Conservation (phyloP, 805 yeast genomes). For the Candida glaebosa region DNA sequence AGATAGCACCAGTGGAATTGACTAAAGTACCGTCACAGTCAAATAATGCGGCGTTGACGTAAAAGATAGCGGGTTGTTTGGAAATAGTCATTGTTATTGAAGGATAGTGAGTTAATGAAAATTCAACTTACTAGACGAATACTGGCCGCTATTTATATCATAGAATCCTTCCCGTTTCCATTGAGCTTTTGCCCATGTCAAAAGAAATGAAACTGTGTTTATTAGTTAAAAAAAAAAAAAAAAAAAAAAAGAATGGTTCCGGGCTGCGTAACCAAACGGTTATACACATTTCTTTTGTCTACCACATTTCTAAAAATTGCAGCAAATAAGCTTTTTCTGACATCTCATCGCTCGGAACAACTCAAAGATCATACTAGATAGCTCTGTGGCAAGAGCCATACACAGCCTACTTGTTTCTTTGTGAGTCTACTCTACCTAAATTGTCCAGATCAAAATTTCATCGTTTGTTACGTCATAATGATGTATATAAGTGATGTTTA, state of each 20-base stretch:
- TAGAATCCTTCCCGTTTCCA: background rate
- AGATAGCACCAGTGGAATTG: constrained; percentile 78
- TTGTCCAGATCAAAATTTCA: background rate
- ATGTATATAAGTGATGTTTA: background rate
- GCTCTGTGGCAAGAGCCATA: too few relatives aligned
- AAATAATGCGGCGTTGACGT: constrained; percentile 54
- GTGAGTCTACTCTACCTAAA: too few relatives aligned
- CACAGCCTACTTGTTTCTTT: too few relatives aligned
- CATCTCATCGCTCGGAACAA: too few relatives aligned
- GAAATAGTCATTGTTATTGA: constrained; percentile 25
- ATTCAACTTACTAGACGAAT: too few relatives aligned
- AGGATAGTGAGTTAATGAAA: too few relatives aligned
- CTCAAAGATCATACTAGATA: too few relatives aligned
- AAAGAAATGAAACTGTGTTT: background rate
- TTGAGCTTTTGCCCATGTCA: background rate
- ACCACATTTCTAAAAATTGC: background rate
- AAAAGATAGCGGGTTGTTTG: constrained; percentile 42
- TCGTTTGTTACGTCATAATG: background rate
- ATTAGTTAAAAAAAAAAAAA: background rate
- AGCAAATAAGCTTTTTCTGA: background rate
- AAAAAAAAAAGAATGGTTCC: too few relatives aligned
- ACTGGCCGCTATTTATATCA: background rate
- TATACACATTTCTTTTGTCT: background rate
- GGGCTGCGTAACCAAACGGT: background rate
- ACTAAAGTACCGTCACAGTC: constrained; percentile 89